Percentiles rank a stretch among this genome's conserved stretches.
These are phyloP conservation scores for Incumbomyces delicatus DNA, from an alignment of 2,329 filamentous ascomycete genomes.

Conservation along the genomic window DNA sequence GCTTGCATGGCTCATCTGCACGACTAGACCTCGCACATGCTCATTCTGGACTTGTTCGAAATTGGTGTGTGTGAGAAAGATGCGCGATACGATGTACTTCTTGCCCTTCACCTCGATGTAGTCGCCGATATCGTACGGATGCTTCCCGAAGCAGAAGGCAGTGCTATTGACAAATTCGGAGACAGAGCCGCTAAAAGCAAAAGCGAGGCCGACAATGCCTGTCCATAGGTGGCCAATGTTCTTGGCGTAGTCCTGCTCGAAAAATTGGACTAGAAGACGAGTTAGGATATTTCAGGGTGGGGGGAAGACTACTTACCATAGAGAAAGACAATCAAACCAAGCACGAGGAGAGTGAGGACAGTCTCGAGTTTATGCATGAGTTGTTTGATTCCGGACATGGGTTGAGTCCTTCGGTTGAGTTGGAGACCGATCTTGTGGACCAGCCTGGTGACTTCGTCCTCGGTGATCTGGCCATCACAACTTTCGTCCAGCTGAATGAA, in stretches of 20 bases:
- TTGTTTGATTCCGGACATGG: neutral
- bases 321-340: slow-evolving; percentile 3
- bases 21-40: neutral
- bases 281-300: too few relatives aligned
- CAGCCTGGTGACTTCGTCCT: slow-evolving; percentile 3
- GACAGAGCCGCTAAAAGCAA: slow-evolving; percentile 22
- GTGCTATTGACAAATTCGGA: slow-evolving; percentile 21
- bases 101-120: slow-evolving; percentile 23
- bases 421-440: slow-evolving; percentile 1
- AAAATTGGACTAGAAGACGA: slow-evolving; percentile 1
- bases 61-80: slow-evolving; percentile 28
- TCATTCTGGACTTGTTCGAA: slow-evolving; percentile 23
- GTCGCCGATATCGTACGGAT: slow-evolving; percentile 27
- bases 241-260: neutral
- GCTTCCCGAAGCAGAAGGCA: slow-evolving; percentile 24
- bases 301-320: slow-evolving; percentile 4
- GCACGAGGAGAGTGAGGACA: slow-evolving; percentile 1
- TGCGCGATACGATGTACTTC: slow-evolving; percentile 23
- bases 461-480: slow-evolving; percentile 1
- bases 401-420: slow-evolving; percentile 1
- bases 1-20: slow-evolving; percentile 5
- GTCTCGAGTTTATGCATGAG: slow-evolving; percentile 6
- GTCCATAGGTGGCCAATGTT: slow-evolving; percentile 3
- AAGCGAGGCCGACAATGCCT: slow-evolving; percentile 15
- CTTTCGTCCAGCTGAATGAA: slow-evolving; percentile 3